Base-by-base conservation (phyloP, 1,139 yeast genomes). In the Yamadazyma friedrichii region DNA sequence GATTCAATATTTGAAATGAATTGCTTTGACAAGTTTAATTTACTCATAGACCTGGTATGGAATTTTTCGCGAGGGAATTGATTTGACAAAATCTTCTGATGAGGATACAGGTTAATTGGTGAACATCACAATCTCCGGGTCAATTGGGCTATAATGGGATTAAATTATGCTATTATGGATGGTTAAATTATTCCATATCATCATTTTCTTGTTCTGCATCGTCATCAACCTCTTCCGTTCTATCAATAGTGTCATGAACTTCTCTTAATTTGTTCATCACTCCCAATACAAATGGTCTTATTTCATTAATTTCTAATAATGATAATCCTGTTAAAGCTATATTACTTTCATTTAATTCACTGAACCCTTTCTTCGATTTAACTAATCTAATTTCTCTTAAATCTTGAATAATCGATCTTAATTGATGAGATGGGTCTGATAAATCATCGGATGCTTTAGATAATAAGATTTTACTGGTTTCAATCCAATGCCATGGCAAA, bases 401-500 rank as follows among this genome's bases (percentile, higher is more conserved):
- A 55, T 91, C 98, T 51, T 91, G 95, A 4, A 93, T 65, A 11
- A 82, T 61, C 13, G 91, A 77, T 35, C 94, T 62, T 35, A 88
- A 67, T 40, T 70, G 77, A 50, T 81, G 82, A 1, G 81, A 67
- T 6, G 88, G 82, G 44, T 83, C 88, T 15, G 70, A 64, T 42
- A 88, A 66, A 61, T 89, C 96, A 53, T 88, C 96, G 0, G 84
- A 53, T 1, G 96, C 96, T 41, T 67, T 66, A 9, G 76, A 72
- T 27, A 91, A 70, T 40, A 89, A 61, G 16, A 84, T 71, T 50
- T 84, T 86, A 12, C 93, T 78, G 1, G 84, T 58, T 41, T 91
- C 96, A 20, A 91, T 67, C 98, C 98, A 93, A 56, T 83, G 80
- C 80, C 84, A 80, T 0, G 98, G 98, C 34, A 93, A 64, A 11